These are phyloP conservation scores for Hylodesmum podocarpum DNA, from an alignment of 306 rosid genomes.

Conservation along the genomic window DNA sequence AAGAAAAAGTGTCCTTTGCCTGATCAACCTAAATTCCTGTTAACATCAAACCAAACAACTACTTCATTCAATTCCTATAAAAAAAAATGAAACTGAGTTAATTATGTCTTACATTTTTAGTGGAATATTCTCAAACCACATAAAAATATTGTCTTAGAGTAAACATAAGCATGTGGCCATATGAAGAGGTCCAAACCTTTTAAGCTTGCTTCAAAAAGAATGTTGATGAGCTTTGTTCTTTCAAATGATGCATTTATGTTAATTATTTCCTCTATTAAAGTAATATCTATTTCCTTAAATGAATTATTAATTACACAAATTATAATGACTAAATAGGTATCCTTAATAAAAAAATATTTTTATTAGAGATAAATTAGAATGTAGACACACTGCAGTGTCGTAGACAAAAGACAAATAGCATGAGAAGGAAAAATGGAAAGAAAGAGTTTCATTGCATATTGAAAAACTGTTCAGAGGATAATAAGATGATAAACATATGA, in stretches of 20 bases:
- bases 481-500: conserved; percentile 33
- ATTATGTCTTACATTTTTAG: not conserved
- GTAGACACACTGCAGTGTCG: conserved; percentile 30
- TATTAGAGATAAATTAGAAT: not conserved
- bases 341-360: not conserved
- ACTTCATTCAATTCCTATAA: no score
- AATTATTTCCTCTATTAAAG: not conserved
- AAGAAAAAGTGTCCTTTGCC: not conserved
- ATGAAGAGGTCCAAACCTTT: not conserved
- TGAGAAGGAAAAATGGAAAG: not conserved
- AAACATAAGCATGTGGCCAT: not conserved
- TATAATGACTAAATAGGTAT: not conserved
- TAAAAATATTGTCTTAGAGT: not conserved
- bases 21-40: conserved; percentile 1
- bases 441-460: conserved; percentile 32
- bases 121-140: not conserved
- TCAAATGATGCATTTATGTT: not conserved
- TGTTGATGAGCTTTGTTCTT: not conserved
- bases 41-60: no score
- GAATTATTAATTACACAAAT: not conserved
- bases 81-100: no score
- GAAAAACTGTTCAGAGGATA: conserved; percentile 30
- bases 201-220: not conserved
- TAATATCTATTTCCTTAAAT: not conserved
- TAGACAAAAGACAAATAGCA: conserved; percentile 3